These are phyloP conservation scores for Penicillium paradoxum DNA, from an alignment of 495 filamentous ascomycete genomes.

Conservation along the genomic window DNA sequence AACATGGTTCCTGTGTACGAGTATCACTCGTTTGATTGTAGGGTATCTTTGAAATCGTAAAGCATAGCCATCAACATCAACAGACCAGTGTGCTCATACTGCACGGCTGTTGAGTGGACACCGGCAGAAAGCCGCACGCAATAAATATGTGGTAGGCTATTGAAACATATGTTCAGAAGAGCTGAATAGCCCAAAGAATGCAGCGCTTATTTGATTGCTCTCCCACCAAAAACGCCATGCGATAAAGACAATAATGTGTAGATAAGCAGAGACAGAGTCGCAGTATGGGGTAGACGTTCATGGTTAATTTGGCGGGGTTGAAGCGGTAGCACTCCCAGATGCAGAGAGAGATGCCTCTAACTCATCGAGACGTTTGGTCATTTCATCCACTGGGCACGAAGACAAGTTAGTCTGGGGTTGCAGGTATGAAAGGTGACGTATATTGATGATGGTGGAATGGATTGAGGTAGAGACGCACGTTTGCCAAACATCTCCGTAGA, in stretches of 20 bases:
- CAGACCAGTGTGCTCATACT: neutral
- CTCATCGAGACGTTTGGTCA: constrained; percentile 83
- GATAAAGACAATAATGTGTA: neutral
- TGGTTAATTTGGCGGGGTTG: constrained; percentile 21
- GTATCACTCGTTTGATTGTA: constrained; percentile 10
- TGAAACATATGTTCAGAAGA: neutral
- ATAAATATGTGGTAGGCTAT: neutral
- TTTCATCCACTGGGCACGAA: constrained; percentile 74
- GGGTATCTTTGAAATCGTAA: constrained; percentile 21
- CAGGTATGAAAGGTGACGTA: neutral
- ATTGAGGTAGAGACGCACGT: constrained; percentile 49
- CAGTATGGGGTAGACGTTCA: neutral
- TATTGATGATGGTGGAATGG: neutral
- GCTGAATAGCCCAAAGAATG: neutral
- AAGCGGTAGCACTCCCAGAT: constrained; percentile 9
- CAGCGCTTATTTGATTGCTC: neutral
- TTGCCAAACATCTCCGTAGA: constrained; percentile 84
- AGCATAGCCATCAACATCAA: constrained; percentile 1
- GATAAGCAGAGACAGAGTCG: neutral
- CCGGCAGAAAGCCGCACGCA: neutral
- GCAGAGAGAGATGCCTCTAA: constrained; percentile 62
- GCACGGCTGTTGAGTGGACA: neutral
- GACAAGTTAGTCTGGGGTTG: constrained; percentile 4
- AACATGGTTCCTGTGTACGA: neutral
- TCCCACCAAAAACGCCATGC: constrained; percentile 5